Evolutionary conservation across 495 filamentous ascomycete genomes (phyloP), one percentile per base, ranked within the genome.

Genomic region (Trichoderma virens): DNA sequence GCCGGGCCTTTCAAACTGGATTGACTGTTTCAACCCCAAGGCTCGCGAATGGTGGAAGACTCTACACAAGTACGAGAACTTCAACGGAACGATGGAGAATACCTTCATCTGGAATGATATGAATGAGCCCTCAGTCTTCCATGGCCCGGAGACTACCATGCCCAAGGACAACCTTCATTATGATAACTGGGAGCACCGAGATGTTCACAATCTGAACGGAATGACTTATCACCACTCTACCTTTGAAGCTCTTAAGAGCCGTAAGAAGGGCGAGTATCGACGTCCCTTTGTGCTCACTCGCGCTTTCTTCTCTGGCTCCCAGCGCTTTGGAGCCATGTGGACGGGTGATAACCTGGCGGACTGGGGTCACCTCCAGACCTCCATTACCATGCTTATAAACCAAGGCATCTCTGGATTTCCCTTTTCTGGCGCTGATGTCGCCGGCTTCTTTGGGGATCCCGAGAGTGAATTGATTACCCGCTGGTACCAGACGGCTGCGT

Each of bases 91-190:
- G 4, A 80, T 87, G 68, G 75, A 86, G 41, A 98, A 97, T 71
- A 84, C 88, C 4, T 97, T 91, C 78, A 87, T 98, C 71, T 98
- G 94, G 94, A 98, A 98, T 74, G 94, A 98, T 72, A 98, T 98
- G 94, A 98, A 97, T 70, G 94, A 98, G 77, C 94, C 94, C 0
- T 97, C 94, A 0, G 94, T 98, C 8, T 98, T 98, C 80, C 96
- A 97, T 71, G 94, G 94, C 0, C 94, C 94, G 0, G 94, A 98
- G 73, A 96, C 90, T 13, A 93, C 93, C 34, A 96, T 97, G 92
- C 94, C 94, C 54, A 97, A 96, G 75, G 94, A 98, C 77, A 97
- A 97, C 72, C 73, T 98, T 43, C 94, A 98, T 73, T 74, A 89
- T 68, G 94, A 83, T 30, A 85, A 90, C 73, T 98, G 94, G 94